Base-by-base conservation (phyloP, 805 yeast species). In the Wickerhamiella slavikovae region DNA sequence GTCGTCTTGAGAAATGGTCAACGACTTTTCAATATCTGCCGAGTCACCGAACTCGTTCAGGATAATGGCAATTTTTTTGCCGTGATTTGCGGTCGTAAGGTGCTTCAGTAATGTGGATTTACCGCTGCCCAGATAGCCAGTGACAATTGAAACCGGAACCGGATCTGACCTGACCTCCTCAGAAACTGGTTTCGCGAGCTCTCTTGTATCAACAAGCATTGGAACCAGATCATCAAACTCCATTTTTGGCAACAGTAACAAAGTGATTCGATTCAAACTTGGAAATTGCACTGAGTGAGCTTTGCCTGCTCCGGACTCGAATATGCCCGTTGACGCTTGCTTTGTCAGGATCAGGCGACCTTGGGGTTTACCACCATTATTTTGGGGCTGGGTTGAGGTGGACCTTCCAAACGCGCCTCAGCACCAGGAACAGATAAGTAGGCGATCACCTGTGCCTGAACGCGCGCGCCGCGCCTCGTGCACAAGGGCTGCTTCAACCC, bases 111-210 rank as follows among this genome's bases (percentile, higher is more conserved):
- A 52, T 0, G 96, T 85, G 1, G 54, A 74, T 45, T 89, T 89
- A 2, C 98, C 98, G 9, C 93, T 74, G 1, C 98, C 98, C 23
- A 89, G 54, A 46, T 83, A 89, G 2, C 98, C 98, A 0, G 98
- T 85, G 22, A 89, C 70, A 11, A 89, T 79, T 0, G 95, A 80
- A 12, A 89, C 69, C 1, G 98, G 98, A 4, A 83, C 83, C 4
- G 19, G 11, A 8, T 15, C 22, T 5, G 7, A 5, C 15, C 17
- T 19, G 22, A 13, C 10, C 16, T 33, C 10, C 35, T 15, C 22
- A 10, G 10, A 5, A 3, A 29, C 30, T 11, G 15, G 13, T 9
- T 5, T 19, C 2, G 26, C 35, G 23, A 15, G 30, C 25, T 20
- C 33, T 33, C 22, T 29, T 18, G 24, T 35, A 25, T 42, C 43